These are phyloP conservation scores for Chaetomiaceae sp. DNA, from an alignment of 2,329 filamentous ascomycete species.

Conservation along the genomic window DNA sequence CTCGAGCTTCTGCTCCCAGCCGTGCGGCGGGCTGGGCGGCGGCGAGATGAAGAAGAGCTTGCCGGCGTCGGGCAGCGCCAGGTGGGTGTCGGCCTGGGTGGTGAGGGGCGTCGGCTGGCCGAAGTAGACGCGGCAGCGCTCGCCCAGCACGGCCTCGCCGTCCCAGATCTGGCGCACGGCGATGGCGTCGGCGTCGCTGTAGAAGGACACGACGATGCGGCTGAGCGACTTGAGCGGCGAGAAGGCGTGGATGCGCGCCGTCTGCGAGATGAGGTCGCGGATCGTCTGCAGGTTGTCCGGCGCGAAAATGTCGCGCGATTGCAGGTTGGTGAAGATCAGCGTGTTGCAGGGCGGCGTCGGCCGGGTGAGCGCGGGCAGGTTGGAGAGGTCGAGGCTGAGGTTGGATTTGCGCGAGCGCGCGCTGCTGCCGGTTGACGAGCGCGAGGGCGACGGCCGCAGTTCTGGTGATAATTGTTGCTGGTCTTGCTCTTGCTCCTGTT, in stretches of 20 bases:
- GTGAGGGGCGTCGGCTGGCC: conserved; percentile 56
- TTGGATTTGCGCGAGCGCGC: conserved; percentile 42
- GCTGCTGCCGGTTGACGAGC: conserved; percentile 41
- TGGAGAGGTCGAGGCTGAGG: conserved; percentile 68
- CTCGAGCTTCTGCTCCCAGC: conserved; percentile 62
- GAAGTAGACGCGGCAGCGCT: conserved; percentile 63
- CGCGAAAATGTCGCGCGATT: conserved; percentile 66
- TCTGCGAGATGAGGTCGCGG: conserved; percentile 60
- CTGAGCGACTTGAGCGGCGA: conserved; percentile 76
- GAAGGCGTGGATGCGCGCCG: conserved; percentile 71
- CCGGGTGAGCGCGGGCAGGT: conserved; percentile 60
- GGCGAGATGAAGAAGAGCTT: conserved; percentile 70
- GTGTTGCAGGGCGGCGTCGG: conserved; percentile 78
- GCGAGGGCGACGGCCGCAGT: conserved; percentile 26
- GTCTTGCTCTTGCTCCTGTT: conserved; percentile 8
- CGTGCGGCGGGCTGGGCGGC: conserved; percentile 60
- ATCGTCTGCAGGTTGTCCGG: conserved; percentile 68
- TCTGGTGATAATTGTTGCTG: conserved; percentile 10
- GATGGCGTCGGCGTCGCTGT: conserved; percentile 61
- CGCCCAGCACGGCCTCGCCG: conserved; percentile 65
- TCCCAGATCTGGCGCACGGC: conserved; percentile 67
- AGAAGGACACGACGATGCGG: conserved; percentile 75
- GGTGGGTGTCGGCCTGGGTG: conserved; percentile 45
- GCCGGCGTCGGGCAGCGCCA: conserved; percentile 61
- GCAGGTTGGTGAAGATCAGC: conserved; percentile 75